phyloP scores from a whole-genome alignment of 2,329 filamentous ascomycete genomes.

The Fusarium pseudograminearum region DNA sequence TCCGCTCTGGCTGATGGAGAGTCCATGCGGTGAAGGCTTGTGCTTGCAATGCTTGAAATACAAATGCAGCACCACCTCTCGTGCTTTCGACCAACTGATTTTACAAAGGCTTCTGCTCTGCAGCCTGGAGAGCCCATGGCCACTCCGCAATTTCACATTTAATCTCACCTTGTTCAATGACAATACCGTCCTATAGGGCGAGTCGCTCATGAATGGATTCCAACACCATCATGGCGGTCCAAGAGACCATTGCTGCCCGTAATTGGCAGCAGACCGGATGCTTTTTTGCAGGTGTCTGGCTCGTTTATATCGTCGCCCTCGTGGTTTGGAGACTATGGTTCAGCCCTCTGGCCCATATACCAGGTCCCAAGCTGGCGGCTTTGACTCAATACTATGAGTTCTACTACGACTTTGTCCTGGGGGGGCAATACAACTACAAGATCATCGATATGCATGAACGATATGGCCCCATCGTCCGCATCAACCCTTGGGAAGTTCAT shows the following conservation, averaged over 20 bases:
- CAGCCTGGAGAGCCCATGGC: constrained; percentile 45
- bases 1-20: constrained; percentile 27
- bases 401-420: constrained; percentile 58
- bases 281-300: constrained; percentile 45
- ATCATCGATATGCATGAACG: constrained; percentile 56
- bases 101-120: constrained; percentile 41
- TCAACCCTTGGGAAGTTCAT: constrained; percentile 57
- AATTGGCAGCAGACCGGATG: constrained; percentile 46
- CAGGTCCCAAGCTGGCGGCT: constrained; percentile 56
- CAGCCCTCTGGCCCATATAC: constrained; percentile 55
- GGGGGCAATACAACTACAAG: constrained; percentile 58
- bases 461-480: constrained; percentile 58
- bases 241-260: constrained; percentile 39
- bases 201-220: constrained; percentile 45
- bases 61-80: constrained; percentile 43
- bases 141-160: constrained; percentile 27
- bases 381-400: constrained; percentile 56
- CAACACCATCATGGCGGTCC: constrained; percentile 46
- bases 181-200: constrained; percentile 45
- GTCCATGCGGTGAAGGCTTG: constrained; percentile 40
- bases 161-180: constrained; percentile 43
- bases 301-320: constrained; percentile 48
- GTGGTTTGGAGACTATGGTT: constrained; percentile 52
- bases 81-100: constrained; percentile 27
- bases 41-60: constrained; percentile 36